These are phyloP conservation scores for Boletus barrowsii DNA, from an alignment of 768 basidiomycete species.

Conservation along the genomic window DNA sequence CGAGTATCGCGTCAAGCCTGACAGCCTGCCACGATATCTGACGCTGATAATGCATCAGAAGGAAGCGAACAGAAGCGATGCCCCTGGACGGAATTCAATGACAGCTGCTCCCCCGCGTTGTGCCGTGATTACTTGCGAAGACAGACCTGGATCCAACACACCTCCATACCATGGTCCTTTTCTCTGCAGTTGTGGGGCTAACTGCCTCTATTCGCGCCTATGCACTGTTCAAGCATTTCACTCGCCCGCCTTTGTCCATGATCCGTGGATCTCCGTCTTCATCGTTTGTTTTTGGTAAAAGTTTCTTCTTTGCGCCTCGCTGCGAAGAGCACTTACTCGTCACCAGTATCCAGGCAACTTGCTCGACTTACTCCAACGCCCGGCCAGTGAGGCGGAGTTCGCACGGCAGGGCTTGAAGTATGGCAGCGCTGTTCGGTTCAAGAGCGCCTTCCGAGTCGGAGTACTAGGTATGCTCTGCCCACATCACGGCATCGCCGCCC, in stretches of 20 bases:
- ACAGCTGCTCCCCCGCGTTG: no score
- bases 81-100: no score
- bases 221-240: not conserved
- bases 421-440: conserved; percentile 24
- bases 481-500: no score
- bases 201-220: not conserved
- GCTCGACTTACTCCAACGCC: conserved; percentile 23
- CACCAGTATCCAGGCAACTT: conserved; percentile 23
- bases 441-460: conserved; percentile 21
- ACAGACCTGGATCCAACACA: no score
- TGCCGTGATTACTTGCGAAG: no score
- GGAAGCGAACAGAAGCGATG: no score
- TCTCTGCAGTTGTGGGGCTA: not conserved
- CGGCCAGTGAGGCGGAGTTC: conserved; percentile 28
- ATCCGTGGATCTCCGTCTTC: conserved; percentile 14
- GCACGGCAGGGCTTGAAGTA: conserved; percentile 29
- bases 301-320: not conserved
- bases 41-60: no score
- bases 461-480: conserved; percentile 2
- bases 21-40: no score
- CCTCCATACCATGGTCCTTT: not conserved
- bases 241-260: conserved; percentile 8
- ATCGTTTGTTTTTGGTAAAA: conserved; percentile 15
- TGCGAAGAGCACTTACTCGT: conserved; percentile 9
- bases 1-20: no score